These are phyloP conservation scores for Cucurbita ficifolia DNA, from an alignment of 306 rosid genomes.

Conservation along the genomic window DNA sequence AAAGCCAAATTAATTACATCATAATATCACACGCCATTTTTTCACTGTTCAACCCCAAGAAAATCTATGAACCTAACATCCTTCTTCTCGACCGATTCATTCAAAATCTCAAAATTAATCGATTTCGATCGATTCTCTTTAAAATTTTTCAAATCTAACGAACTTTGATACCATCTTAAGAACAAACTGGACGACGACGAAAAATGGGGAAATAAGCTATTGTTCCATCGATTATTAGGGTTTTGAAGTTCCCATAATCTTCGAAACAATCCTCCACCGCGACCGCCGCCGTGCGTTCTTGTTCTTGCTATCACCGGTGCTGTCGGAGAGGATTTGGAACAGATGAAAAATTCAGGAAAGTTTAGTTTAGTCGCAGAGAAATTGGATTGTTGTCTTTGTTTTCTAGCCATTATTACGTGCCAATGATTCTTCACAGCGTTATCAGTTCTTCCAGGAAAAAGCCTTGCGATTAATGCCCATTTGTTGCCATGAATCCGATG, in stretches of 20 bases:
- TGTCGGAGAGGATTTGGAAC: background rate
- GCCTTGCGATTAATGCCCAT: background rate
- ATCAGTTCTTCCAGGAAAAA: background rate
- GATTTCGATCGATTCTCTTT: background rate
- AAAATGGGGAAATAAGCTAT: background rate
- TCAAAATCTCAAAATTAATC: constrained; percentile 3
- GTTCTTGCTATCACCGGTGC: background rate
- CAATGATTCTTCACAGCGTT: constrained; percentile 2
- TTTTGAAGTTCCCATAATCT: background rate
- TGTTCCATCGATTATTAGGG: background rate
- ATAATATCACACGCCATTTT: background rate
- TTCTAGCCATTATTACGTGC: background rate
- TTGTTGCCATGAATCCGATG: background rate
- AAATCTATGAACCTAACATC: constrained; percentile 41
- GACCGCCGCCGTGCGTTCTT: background rate
- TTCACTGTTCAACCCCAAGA: constrained; percentile 35
- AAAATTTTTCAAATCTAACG: background rate
- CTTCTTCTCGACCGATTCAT: constrained; percentile 6
- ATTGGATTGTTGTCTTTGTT: constrained; percentile 6
- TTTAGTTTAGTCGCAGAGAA: background rate
- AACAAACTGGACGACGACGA: background rate
- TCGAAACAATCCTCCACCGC: background rate
- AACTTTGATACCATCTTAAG: background rate
- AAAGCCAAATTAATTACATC: background rate
- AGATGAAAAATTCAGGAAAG: constrained; percentile 17